Evolutionary conservation across 768 basidiomycete genomes (phyloP).

Genomic region (Rhizopogon sp.): DNA sequence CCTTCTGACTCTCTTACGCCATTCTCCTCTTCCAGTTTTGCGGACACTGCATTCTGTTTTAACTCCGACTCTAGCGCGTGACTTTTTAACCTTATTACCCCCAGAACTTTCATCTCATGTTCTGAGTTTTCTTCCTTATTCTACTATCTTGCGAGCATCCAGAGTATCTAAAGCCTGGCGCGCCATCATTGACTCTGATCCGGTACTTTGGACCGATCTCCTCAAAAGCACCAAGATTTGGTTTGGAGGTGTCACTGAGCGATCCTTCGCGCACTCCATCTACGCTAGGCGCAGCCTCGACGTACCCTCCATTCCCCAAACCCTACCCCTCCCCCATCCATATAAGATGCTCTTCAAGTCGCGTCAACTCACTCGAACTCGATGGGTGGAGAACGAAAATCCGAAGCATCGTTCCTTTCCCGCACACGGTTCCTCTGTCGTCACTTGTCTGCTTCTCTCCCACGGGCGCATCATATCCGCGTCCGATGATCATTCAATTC

Average conservation of each 20-base stretch:
- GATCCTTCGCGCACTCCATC: conserved; percentile 71
- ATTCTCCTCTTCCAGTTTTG: conserved; percentile 87
- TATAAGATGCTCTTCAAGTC: conserved; percentile 94
- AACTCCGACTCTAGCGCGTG: conserved; percentile 86
- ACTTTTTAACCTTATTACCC: conserved; percentile 89
- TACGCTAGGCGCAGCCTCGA: conserved; percentile 51
- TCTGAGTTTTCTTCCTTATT: conserved; percentile 78
- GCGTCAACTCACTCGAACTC: conserved; percentile 70
- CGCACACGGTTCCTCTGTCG: conserved; percentile 85
- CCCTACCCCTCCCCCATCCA: conserved; percentile 75
- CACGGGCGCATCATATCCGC: conserved; percentile 93
- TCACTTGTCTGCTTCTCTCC: conserved; percentile 95
- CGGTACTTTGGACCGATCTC: conserved; percentile 84
- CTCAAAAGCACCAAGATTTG: conserved; percentile 81
- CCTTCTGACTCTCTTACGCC: conserved; percentile 86
- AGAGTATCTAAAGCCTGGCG: conserved; percentile 89
- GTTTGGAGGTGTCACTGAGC: conserved; percentile 85
- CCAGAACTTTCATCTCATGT: conserved; percentile 89
- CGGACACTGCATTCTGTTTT: conserved; percentile 86
- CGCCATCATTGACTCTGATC: conserved; percentile 87
- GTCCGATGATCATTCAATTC: conserved; percentile 95
- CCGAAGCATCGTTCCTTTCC: conserved; percentile 80
- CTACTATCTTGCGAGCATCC: conserved; percentile 79
- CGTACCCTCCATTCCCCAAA: conserved; percentile 32
- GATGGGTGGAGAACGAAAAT: conserved; percentile 71